Conservation (phyloP, 331 rosid species). For the Quercus lobata region DNA sequence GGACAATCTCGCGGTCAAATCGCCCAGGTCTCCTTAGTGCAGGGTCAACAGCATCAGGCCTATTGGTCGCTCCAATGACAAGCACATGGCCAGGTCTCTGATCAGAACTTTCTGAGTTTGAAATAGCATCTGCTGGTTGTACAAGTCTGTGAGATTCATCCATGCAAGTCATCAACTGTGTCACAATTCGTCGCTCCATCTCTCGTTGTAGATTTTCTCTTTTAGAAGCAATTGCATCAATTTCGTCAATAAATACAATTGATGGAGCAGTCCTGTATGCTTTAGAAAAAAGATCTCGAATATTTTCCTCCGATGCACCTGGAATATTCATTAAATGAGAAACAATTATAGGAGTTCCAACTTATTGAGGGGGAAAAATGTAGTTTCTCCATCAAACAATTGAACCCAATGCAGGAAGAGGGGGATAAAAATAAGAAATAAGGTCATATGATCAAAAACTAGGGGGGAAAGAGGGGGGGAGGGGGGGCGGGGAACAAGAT, state of each 20-base stretch:
- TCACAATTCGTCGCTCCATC: constrained; percentile 82
- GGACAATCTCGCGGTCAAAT: constrained; percentile 69
- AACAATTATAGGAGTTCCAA: background rate
- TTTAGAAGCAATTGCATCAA: constrained; percentile 85
- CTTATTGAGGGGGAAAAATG: too few species aligned
- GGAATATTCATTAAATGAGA: background rate
- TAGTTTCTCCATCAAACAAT: background rate
- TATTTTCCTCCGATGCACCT: constrained; percentile 92
- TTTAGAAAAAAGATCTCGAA: constrained; percentile 73
- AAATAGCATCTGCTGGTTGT: constrained; percentile 25
- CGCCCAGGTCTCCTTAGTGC: constrained; percentile 91
- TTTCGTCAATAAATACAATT: constrained; percentile 77
- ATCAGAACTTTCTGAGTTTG: constrained; percentile 35
- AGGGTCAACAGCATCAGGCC: constrained; percentile 86
- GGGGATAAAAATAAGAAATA: background rate
- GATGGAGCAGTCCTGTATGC: constrained; percentile 82
- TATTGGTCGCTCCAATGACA: constrained; percentile 94
- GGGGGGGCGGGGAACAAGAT: too few species aligned
- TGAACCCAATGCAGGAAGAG: background rate
- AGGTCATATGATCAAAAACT: background rate
- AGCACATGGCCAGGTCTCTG: constrained; percentile 58
- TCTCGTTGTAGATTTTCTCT: constrained; percentile 83
- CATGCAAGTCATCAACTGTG: constrained; percentile 82
- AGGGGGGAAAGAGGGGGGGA: too few species aligned
- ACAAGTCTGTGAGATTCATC: constrained; percentile 52